Conservation (phyloP, 2,329 filamentous ascomycete genomes). For the Colletotrichum horii region DNA sequence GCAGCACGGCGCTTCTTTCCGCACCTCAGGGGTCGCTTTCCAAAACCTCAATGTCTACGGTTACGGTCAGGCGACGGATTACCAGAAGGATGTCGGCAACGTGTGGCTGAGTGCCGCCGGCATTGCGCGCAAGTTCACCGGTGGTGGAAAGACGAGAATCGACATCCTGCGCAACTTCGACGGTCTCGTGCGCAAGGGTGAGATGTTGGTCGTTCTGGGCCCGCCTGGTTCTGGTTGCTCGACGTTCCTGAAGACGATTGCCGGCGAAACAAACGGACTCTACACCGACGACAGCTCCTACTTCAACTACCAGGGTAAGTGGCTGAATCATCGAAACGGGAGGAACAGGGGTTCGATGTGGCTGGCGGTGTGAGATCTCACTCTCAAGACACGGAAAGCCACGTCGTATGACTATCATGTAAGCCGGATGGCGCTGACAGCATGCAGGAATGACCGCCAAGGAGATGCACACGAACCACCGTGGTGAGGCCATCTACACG, state of each 20-base stretch:
- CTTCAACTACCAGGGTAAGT: slow-evolving; percentile 80
- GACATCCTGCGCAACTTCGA: slow-evolving; percentile 74
- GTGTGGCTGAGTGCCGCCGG: slow-evolving; percentile 58
- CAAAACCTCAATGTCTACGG: slow-evolving; percentile 72
- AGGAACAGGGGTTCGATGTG: not conserved
- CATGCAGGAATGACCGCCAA: slow-evolving; percentile 65
- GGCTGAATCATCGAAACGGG: not conserved
- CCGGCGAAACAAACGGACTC: slow-evolving; percentile 83
- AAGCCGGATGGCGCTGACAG: not conserved
- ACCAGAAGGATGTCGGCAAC: slow-evolving; percentile 71
- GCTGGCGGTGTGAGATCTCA: not conserved
- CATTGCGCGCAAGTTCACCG: slow-evolving; percentile 54
- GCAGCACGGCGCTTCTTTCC: slow-evolving; percentile 58
- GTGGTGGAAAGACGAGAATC: slow-evolving; percentile 60
- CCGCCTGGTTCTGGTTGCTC: slow-evolving; percentile 79
- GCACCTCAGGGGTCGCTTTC: slow-evolving; percentile 69
- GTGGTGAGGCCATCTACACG: slow-evolving; percentile 86
- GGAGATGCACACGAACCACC: slow-evolving; percentile 79
- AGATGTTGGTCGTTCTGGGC: slow-evolving; percentile 78
- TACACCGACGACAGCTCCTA: slow-evolving; percentile 72
- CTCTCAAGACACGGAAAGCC: not conserved
- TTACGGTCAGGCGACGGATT: slow-evolving; percentile 71
- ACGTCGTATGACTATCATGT: not conserved
- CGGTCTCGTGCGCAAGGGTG: slow-evolving; percentile 71
- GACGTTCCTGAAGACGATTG: slow-evolving; percentile 83